Evolutionary conservation across 2,329 filamentous ascomycete species (phyloP).

Genomic region (Cercospora beticola): DNA sequence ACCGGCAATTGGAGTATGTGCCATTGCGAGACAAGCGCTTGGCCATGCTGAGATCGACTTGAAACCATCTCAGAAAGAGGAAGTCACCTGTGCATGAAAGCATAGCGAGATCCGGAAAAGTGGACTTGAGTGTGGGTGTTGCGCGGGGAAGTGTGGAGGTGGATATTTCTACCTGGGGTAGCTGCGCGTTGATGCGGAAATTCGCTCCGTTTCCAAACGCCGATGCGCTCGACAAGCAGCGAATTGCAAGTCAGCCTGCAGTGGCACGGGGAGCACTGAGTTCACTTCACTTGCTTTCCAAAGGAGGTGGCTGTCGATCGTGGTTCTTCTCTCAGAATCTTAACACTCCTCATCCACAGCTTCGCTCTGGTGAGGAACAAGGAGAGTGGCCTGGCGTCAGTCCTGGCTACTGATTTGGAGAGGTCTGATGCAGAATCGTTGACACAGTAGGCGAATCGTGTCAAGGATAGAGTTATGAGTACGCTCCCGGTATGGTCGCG

Average conservation of each 20-base stretch:
- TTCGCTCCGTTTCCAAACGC: neutral
- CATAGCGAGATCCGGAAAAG: neutral
- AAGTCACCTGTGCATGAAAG: neutral
- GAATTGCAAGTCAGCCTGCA: neutral
- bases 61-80: neutral
- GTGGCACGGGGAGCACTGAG: neutral
- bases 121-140: neutral
- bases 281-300: neutral
- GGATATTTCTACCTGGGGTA: neutral
- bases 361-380: neutral
- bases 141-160: conserved; percentile 4
- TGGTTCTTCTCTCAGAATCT: neutral
- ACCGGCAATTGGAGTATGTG: neutral
- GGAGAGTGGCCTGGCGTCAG: neutral
- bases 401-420: neutral
- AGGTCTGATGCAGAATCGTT: neutral
- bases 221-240: neutral
- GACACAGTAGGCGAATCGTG: neutral
- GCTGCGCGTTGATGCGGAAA: neutral
- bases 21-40: neutral
- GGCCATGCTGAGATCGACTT: neutral
- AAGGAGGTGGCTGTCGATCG: neutral
- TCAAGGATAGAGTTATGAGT: neutral
- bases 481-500: neutral
- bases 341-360: neutral